These are phyloP conservation scores for Ramalina peruviana DNA, from an alignment of 495 filamentous ascomycete species.

Conservation along the genomic window DNA sequence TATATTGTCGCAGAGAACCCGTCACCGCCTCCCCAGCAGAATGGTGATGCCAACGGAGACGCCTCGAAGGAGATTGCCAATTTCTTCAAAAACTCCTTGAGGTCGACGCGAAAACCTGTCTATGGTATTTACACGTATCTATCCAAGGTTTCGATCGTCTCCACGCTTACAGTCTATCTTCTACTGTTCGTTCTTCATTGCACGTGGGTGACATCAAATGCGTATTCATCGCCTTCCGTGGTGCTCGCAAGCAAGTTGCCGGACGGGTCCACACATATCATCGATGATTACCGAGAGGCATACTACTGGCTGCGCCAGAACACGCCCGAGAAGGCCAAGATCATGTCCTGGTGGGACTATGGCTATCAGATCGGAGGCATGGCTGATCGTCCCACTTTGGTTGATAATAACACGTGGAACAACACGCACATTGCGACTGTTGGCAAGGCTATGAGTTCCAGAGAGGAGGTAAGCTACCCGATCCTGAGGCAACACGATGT, in stretches of 20 bases:
- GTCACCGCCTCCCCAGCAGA: constrained; percentile 31
- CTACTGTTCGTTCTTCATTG: constrained; percentile 93
- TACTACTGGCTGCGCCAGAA: constrained; percentile 99
- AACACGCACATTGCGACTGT: constrained; percentile 99
- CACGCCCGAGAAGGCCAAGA: constrained; percentile 84
- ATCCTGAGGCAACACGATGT: constrained; percentile 98
- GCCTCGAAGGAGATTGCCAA: constrained; percentile 21
- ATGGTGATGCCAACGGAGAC: constrained; percentile 27
- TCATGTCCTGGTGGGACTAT: constrained; percentile 99
- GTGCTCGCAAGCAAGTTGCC: constrained; percentile 85
- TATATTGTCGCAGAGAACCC: constrained; percentile 51
- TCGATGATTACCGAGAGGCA: constrained; percentile 98
- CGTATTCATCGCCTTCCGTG: constrained; percentile 95
- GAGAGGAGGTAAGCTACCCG: constrained; percentile 95
- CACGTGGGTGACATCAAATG: constrained; percentile 98
- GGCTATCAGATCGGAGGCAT: constrained; percentile 99
- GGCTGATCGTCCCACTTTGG: constrained; percentile 93
- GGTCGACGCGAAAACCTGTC: constrained; percentile 55
- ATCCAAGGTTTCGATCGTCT: constrained; percentile 65
- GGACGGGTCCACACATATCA: constrained; percentile 94
- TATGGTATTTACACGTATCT: constrained; percentile 72
- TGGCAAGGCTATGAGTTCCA: constrained; percentile 95
- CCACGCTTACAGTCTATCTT: constrained; percentile 60
- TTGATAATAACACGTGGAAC: constrained; percentile 99
- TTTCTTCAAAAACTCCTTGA: constrained; percentile 31